Evolutionary conservation across 2,329 filamentous ascomycete genomes (phyloP).

Genomic region (Cryphonectria naterciae): DNA sequence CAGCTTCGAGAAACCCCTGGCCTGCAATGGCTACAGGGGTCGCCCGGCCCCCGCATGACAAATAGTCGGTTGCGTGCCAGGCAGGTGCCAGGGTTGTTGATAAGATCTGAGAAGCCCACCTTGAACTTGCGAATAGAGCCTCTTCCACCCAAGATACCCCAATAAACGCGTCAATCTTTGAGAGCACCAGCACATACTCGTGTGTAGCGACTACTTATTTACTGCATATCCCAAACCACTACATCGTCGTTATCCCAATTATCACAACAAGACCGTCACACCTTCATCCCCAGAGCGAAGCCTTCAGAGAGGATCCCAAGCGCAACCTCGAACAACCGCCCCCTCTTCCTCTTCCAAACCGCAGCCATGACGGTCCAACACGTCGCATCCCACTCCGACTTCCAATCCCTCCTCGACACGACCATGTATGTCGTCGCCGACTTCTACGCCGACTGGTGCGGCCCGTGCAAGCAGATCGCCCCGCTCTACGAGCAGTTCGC

Average conservation of each 20-base stretch:
- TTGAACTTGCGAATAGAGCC: neutral
- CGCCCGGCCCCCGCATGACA: slow-evolving; percentile 11
- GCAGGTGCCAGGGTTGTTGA: slow-evolving; percentile 5
- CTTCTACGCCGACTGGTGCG: slow-evolving; percentile 65
- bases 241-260: neutral
- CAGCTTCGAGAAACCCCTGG: slow-evolving; percentile 19
- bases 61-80: neutral
- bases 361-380: slow-evolving; percentile 37
- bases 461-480: slow-evolving; percentile 63
- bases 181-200: neutral
- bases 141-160: neutral
- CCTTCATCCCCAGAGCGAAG: too few species aligned
- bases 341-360: neutral
- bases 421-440: slow-evolving; percentile 59
- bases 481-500: slow-evolving; percentile 58
- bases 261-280: too few species aligned
- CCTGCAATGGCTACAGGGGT: neutral
- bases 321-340: neutral
- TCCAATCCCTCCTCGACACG: slow-evolving; percentile 51
- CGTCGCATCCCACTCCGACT: slow-evolving; percentile 50
- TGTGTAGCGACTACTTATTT: neutral
- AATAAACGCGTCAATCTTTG: too few species aligned
- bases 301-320: neutral
- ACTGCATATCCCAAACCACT: neutral
- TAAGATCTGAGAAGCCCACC: slow-evolving; percentile 22